Evolutionary conservation across 2,329 filamentous ascomycete species (phyloP), one percentile per base, ranked within the genome.

Genomic region (Monilinia vaccinii-corymbosi): DNA sequence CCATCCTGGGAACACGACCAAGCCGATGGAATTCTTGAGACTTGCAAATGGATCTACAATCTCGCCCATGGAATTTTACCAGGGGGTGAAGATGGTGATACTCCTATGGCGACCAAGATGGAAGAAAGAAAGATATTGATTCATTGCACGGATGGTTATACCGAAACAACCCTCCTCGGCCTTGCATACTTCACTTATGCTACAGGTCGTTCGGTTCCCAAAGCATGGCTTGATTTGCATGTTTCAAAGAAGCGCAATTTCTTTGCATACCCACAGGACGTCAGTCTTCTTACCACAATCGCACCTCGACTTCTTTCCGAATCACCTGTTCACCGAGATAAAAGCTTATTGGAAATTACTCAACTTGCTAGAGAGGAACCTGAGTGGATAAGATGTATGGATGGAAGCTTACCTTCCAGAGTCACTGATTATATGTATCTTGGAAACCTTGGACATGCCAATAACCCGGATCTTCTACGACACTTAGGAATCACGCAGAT

Each of bases 111-210:
- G 13, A 66, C 70, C 9, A 65, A 71, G 7, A 64, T 67, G 64
- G 71, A 71, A 55, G 67, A 58, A 65, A 69, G 84, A 64, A 91
- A 85, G 70, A 84, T 97, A 38, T 81, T 97, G 36, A 89, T 99
- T 45, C 93, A 97, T 73, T 97, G 94, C 73, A 86, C 87, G 2
- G 94, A 99, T 73, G 94, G 94, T 21, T 99, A 99, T 70, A 99
- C 94, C 0, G 94, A 99, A 74, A 93, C 89, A 1, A 91, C 91
- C 1, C 81, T 99, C 73, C 79, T 99, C 21, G 91, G 84, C 2
- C 83, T 99, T 44, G 90, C 93, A 11, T 99, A 99, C 74, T 91
- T 87, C 71, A 96, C 95, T 80, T 99, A 91, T 73, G 90, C 89
- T 58, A 90, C 94, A 63, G 91, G 90, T 8, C 78, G 85, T 13